These are phyloP conservation scores for Phaeolepiota aurea DNA, from an alignment of 768 basidiomycete genomes.

Conservation along the genomic window DNA sequence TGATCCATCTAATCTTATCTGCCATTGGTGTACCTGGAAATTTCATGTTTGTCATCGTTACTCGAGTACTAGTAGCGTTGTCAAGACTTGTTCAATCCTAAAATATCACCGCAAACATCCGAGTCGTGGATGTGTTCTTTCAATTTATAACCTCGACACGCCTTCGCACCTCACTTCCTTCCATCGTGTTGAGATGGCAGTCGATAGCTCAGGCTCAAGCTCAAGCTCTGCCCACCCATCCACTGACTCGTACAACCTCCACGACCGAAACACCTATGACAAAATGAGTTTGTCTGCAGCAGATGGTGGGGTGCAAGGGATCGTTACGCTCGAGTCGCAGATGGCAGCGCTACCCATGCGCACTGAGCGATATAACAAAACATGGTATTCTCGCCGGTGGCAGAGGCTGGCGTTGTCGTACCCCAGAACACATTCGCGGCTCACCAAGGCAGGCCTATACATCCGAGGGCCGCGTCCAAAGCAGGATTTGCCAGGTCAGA, in stretches of 20 bases:
- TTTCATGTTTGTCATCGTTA: too few species aligned
- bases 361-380: background rate
- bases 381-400: conserved; percentile 11
- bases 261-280: background rate
- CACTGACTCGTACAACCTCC: background rate
- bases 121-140: too few species aligned
- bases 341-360: conserved; percentile 3
- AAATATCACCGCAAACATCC: too few species aligned
- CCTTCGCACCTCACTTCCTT: too few species aligned
- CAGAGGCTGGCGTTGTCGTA: conserved; percentile 6
- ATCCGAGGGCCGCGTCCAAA: conserved; percentile 56
- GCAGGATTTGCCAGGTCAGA: conserved; percentile 36
- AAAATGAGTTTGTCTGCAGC: conserved; percentile 1
- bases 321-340: background rate
- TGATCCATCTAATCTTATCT: too few species aligned
- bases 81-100: too few species aligned
- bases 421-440: conserved; percentile 11
- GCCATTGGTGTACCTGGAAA: too few species aligned
- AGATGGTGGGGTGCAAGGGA: background rate
- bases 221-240: too few species aligned
- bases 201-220: too few species aligned
- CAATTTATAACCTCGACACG: too few species aligned
- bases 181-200: too few species aligned
- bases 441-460: conserved; percentile 22
- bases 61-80: too few species aligned